These are phyloP conservation scores for Crepidotus sp. DNA, from an alignment of 1,284 basidiomycete species.

Conservation along the genomic window DNA sequence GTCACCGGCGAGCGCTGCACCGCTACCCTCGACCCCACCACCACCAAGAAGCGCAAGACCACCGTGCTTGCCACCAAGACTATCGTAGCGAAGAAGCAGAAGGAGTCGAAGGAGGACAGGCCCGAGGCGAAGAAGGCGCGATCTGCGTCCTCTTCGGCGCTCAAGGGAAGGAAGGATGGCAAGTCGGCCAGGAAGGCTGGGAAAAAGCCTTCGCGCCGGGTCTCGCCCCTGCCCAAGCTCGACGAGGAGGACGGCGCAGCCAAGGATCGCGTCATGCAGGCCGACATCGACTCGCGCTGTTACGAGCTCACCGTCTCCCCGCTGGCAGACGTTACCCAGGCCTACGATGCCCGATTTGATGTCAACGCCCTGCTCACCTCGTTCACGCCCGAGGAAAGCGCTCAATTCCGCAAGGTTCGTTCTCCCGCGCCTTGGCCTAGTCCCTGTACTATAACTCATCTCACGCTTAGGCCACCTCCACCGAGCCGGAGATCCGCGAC, in stretches of 20 bases:
- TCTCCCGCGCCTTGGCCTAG: constrained; percentile 1
- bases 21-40: constrained; percentile 26
- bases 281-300: constrained; percentile 44
- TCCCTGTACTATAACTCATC: neutral
- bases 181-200: constrained; percentile 22
- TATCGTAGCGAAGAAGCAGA: constrained; percentile 21
- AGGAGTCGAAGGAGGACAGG: constrained; percentile 29
- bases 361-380: constrained; percentile 18
- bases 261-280: constrained; percentile 24
- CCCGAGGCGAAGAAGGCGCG: constrained; percentile 45
- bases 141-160: constrained; percentile 22
- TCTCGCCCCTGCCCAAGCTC: constrained; percentile 32
- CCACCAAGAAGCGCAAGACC: constrained; percentile 37
- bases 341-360: constrained; percentile 30
- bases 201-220: constrained; percentile 26
- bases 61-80: constrained; percentile 19
- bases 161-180: constrained; percentile 21
- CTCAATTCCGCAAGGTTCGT: constrained; percentile 37
- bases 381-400: constrained; percentile 20
- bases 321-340: constrained; percentile 52
- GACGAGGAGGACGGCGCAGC: constrained; percentile 30
- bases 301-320: constrained; percentile 57
- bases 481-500: constrained; percentile 45
- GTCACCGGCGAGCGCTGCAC: constrained; percentile 53
- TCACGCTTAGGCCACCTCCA: constrained; percentile 35